Evolutionary conservation across 768 basidiomycete genomes (phyloP).

Genomic region (Kwoniella newhampshirensis): DNA sequence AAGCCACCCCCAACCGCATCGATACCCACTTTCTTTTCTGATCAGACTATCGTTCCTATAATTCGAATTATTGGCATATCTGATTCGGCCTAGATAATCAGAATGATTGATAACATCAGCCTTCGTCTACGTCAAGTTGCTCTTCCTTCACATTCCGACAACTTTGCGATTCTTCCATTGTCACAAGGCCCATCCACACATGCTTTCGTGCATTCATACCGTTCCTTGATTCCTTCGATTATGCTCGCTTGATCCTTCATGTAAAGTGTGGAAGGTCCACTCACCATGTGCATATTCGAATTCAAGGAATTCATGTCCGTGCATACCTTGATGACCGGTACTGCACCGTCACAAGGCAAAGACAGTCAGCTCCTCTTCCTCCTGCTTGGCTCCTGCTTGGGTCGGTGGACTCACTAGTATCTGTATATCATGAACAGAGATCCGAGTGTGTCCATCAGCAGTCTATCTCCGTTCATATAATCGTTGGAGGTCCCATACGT

Average conservation of each 20-base stretch:
- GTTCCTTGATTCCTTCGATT: too few relatives aligned
- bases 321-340: slow-evolving; percentile 97
- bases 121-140: background rate
- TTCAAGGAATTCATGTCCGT: slow-evolving; percentile 96
- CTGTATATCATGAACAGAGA: slow-evolving; percentile 11
- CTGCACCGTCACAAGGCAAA: slow-evolving; percentile 56
- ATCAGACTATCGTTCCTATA: slow-evolving; percentile 97
- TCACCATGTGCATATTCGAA: slow-evolving; percentile 93
- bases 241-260: background rate
- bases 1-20: too few relatives aligned
- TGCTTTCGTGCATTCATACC: too few relatives aligned
- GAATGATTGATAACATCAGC: background rate
- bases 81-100: slow-evolving; percentile 61
- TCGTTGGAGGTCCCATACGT: background rate
- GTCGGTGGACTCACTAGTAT: slow-evolving; percentile 47
- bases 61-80: slow-evolving; percentile 99
- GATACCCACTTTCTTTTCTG: slow-evolving; percentile 83
- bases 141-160: slow-evolving; percentile 5
- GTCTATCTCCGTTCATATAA: background rate
- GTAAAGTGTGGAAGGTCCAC: slow-evolving; percentile 7
- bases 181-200: background rate
- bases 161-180: background rate
- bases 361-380: background rate
- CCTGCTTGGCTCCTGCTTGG: background rate
- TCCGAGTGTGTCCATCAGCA: background rate